Base-by-base conservation (phyloP, 352 stramenopile species). In the Pythium plurisporium region DNA sequence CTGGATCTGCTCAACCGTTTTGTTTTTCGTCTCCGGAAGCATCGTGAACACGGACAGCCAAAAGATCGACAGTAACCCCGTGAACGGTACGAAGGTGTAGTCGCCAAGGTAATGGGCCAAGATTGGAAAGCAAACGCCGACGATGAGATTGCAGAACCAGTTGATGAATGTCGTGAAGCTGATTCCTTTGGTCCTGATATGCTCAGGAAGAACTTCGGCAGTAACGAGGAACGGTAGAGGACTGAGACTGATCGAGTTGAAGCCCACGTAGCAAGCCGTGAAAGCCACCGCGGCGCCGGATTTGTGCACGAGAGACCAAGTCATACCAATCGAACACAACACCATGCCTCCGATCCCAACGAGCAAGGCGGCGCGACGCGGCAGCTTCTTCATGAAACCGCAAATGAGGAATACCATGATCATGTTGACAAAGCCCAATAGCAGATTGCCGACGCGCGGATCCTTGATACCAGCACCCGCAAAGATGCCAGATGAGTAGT, bases 401-500 rank as follows among this genome's bases (percentile, higher is more conserved):
- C 67, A 70, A 11, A 72, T 49, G 15, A 64, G 23, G 5, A 72
- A 43, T 8, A 71, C 62, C n/a, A 64, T 58, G 14, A 57, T 12
- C 26, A 72, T 49, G 46, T 72, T 75, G 4, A 76, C 59, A 7
- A 62, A 19, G 3, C 41, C 50, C 10, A 79, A 47, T 6, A 76
- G 55, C 19, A 76, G 22, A 31, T 76, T 79, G 1, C 65, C 67
- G 3, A 72, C 45, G 10, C 71, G 71, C 6, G 64, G 59, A 31
- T 79, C 71, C 33, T 69, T 40, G 46, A 79, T 79, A 19, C 71
- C 71, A 19, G 67, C 64, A 23, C 50, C 50, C 0, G 50, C 51
- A 33, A 79, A 79, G 58, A 79, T 76, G 5, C 61, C 54, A 0
- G 67, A 73, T 10, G 71, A 79, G 58, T 79, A 79, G 55, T 76